These are phyloP conservation scores for Ramaria rubella DNA, from an alignment of 768 basidiomycete genomes.

Conservation along the genomic window DNA sequence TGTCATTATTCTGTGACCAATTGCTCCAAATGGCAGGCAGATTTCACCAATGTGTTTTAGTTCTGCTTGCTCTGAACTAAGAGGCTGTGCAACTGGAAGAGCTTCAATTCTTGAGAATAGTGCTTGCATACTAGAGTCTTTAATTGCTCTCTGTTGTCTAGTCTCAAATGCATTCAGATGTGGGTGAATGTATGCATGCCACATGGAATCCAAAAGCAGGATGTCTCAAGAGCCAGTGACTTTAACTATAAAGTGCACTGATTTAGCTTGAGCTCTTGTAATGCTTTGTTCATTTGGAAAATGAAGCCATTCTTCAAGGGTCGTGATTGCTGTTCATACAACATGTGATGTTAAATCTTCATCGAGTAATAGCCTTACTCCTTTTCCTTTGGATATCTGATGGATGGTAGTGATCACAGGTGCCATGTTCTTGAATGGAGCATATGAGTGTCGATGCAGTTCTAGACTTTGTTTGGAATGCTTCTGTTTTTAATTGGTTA, in stretches of 20 bases:
- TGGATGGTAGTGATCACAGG: too few relatives aligned
- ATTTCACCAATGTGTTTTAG: not conserved
- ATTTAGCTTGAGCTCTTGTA: not conserved
- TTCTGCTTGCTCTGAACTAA: not conserved
- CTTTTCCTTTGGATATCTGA: too few relatives aligned
- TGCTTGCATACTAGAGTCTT: too few relatives aligned
- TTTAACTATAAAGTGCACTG: not conserved
- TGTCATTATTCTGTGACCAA: not conserved
- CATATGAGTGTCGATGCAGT: too few relatives aligned
- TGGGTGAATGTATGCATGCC: not conserved
- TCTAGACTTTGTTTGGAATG: too few relatives aligned
- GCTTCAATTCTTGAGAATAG: not conserved
- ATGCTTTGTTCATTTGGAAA: not conserved
- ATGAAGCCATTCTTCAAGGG: too few relatives aligned
- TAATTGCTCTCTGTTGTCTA: not conserved
- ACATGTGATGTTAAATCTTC: too few relatives aligned
- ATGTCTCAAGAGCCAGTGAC: not conserved
- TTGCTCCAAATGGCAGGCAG: not conserved
- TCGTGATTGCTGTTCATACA: too few relatives aligned
- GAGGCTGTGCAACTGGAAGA: not conserved
- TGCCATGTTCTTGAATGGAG: too few relatives aligned
- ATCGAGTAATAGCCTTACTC: too few relatives aligned
- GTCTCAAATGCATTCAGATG: not conserved
- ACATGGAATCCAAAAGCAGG: not conserved
- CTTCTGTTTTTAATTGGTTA: too few relatives aligned